Evolutionary conservation across 164 flowering plant genomes (phyloP).

Genomic region (Paratinospora sagittata): DNA sequence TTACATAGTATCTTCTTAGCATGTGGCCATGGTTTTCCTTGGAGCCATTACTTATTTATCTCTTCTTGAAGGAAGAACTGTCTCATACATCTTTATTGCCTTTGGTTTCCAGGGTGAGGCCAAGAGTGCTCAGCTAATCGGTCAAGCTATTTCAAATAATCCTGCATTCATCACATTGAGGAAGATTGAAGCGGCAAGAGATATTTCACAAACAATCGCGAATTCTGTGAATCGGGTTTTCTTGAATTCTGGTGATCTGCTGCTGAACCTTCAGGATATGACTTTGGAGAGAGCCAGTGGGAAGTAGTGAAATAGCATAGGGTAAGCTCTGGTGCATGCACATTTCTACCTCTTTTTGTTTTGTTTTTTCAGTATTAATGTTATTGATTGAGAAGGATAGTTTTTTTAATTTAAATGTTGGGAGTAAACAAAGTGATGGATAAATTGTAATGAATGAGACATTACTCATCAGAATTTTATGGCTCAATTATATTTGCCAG

Average conservation of each 20-base stretch:
- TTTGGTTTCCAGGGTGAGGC: constrained; percentile 50
- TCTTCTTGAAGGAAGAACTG: not conserved
- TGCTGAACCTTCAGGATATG: constrained; percentile 53
- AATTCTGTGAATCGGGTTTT: constrained; percentile 36
- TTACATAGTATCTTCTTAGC: not conserved
- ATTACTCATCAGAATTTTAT: too few species aligned
- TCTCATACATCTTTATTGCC: not conserved
- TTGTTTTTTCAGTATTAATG: too few species aligned
- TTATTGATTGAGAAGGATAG: too few species aligned
- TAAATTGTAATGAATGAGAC: too few species aligned
- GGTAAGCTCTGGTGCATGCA: too few species aligned
- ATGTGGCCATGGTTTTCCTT: not conserved
- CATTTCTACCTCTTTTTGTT: too few species aligned
- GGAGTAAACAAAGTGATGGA: too few species aligned
- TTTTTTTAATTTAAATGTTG: too few species aligned
- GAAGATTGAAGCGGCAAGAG: constrained; percentile 58
- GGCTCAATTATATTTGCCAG: too few species aligned
- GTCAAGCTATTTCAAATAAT: constrained; percentile 53
- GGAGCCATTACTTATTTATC: not conserved
- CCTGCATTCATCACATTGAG: constrained; percentile 55
- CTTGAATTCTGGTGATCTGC: constrained; percentile 41
- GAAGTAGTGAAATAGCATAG: constrained; percentile 15
- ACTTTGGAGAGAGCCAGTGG: constrained; percentile 17
- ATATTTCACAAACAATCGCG: constrained; percentile 39
- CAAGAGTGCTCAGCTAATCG: constrained; percentile 57